Percentiles rank a stretch among this genome's conserved stretches.
These are phyloP conservation scores for Suhomyces kunorum DNA, from an alignment of 1,139 yeast genomes.

Conservation along the genomic window DNA sequence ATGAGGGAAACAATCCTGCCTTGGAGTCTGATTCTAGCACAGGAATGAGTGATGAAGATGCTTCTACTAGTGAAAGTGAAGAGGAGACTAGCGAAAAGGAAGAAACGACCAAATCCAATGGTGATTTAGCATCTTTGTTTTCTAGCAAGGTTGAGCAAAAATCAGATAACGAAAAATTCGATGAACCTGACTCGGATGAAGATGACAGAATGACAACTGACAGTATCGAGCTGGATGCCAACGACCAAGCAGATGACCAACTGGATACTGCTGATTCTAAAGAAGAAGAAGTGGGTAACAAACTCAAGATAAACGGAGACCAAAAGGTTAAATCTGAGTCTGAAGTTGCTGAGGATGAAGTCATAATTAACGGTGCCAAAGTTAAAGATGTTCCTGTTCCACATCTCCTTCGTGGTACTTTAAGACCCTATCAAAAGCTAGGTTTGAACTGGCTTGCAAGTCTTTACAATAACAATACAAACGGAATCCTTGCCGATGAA, in stretches of 20 bases:
- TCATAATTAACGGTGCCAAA: conserved; percentile 39
- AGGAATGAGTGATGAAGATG: conserved; percentile 14
- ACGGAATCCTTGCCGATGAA: conserved; percentile 97
- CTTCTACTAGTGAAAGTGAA: conserved; percentile 14
- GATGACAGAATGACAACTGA: conserved; percentile 10
- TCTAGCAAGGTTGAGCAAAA: conserved; percentile 18
- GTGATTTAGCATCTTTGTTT: conserved; percentile 28
- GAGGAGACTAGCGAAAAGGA: conserved; percentile 14
- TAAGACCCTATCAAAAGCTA: conserved; percentile 91
- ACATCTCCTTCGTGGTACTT: conserved; percentile 69
- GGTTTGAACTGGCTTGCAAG: conserved; percentile 98
- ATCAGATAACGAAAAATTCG: conserved; percentile 20
- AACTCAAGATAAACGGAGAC: neutral
- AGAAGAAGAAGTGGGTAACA: conserved; percentile 4
- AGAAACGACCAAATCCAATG: conserved; percentile 11
- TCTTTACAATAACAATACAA: conserved; percentile 85
- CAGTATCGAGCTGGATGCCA: conserved; percentile 9
- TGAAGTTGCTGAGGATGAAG: conserved; percentile 7
- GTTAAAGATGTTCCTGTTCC: conserved; percentile 74
- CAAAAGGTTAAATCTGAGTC: neutral
- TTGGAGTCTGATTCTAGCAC: conserved; percentile 29
- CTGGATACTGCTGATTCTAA: conserved; percentile 15
- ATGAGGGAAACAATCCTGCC: conserved; percentile 17
- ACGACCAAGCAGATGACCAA: conserved; percentile 11
- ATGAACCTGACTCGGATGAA: conserved; percentile 3